These are phyloP conservation scores for Pseudogymnoascus sp. DNA, from an alignment of 2,329 filamentous ascomycete species.

Conservation along the genomic window DNA sequence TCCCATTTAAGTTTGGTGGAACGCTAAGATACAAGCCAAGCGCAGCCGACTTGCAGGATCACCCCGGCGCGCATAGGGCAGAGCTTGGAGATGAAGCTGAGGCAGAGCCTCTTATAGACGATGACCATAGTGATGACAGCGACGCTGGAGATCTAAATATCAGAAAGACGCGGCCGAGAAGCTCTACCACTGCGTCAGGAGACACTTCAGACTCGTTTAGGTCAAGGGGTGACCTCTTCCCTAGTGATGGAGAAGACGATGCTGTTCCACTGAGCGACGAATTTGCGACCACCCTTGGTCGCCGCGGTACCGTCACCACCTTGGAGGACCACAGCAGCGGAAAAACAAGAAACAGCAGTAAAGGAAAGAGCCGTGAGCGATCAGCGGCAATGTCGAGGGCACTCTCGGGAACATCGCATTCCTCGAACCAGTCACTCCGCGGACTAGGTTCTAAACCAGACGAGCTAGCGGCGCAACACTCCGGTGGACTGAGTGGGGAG, in stretches of 20 bases:
- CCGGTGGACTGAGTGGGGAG: slow-evolving; percentile 18
- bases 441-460: slow-evolving; percentile 18
- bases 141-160: slow-evolving; percentile 16
- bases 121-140: slow-evolving; percentile 39
- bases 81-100: slow-evolving; percentile 42
- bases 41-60: slow-evolving; percentile 81
- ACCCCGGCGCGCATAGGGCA: slow-evolving; percentile 50
- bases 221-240: slow-evolving; percentile 82
- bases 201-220: slow-evolving; percentile 79
- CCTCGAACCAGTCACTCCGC: slow-evolving; percentile 18
- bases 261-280: slow-evolving; percentile 89
- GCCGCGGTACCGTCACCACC: slow-evolving; percentile 48
- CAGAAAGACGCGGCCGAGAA: slow-evolving; percentile 49
- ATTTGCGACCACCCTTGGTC: slow-evolving; percentile 74
- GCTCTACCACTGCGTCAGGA: slow-evolving; percentile 69
- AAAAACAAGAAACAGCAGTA: slow-evolving; percentile 47
- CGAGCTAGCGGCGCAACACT: slow-evolving; percentile 26
- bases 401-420: slow-evolving; percentile 38
- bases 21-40: slow-evolving; percentile 82
- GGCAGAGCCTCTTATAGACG: slow-evolving; percentile 61
- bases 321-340: slow-evolving; percentile 64
- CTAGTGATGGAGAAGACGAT: slow-evolving; percentile 79
- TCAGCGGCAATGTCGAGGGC: slow-evolving; percentile 37
- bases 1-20: slow-evolving; percentile 79
- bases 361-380: slow-evolving; percentile 44